Evolutionary conservation across 495 filamentous ascomycete genomes (phyloP).

Genomic region (Penicillium robsamsonii): DNA sequence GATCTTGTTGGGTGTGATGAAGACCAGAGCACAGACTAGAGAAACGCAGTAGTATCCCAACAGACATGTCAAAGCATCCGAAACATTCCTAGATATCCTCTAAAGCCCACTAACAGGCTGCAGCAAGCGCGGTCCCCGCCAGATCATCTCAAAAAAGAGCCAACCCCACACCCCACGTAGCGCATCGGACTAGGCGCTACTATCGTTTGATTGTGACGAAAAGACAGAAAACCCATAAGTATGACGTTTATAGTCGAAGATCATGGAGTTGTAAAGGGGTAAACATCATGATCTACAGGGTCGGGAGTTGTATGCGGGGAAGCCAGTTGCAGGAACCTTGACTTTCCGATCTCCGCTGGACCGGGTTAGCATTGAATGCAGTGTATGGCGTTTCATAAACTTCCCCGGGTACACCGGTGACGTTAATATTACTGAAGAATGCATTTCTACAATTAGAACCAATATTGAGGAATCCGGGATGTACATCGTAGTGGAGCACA

Average conservation of each 20-base stretch:
- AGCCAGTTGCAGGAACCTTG: not conserved
- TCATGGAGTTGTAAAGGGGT: not conserved
- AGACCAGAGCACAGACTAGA: not conserved
- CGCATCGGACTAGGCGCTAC: slow-evolving; percentile 3
- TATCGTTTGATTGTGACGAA: not conserved
- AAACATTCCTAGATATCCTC: not conserved
- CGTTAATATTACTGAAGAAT: not conserved
- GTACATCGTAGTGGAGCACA: not conserved
- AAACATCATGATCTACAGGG: slow-evolving; percentile 10
- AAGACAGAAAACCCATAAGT: not conserved
- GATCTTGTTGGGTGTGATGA: not conserved
- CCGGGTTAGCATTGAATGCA: not conserved
- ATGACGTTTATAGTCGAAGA: slow-evolving; percentile 8
- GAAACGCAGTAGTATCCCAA: not conserved
- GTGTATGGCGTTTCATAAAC: not conserved
- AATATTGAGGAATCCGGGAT: not conserved
- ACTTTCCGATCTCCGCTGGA: not conserved
- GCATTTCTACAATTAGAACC: not conserved
- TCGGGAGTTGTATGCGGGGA: slow-evolving; percentile 5
- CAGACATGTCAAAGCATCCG: not conserved
- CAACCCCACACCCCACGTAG: slow-evolving; percentile 6
- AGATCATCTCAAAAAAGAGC: slow-evolving; percentile 10
- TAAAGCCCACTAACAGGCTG: not conserved
- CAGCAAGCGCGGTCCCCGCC: not conserved
- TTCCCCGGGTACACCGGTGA: not conserved